Conservation (phyloP, 129 eudicot species). For the Scalesia atractyloides region DNA sequence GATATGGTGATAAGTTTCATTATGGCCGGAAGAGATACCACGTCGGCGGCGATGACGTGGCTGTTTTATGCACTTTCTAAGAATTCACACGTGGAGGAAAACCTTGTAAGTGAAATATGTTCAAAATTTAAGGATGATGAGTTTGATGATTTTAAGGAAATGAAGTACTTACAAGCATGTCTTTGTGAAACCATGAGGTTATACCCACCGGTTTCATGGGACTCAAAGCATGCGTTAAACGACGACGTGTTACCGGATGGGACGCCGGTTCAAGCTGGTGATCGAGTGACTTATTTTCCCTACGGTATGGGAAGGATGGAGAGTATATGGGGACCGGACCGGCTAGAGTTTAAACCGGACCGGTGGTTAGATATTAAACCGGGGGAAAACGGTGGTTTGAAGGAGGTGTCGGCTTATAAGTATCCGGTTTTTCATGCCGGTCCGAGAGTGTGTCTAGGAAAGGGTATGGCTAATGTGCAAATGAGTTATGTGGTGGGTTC, state of each 20-base stretch:
- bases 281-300: constrained; percentile 75
- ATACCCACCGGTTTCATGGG: constrained; percentile 94
- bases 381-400: constrained; percentile 12
- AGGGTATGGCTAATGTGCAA: constrained; percentile 80
- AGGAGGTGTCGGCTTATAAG: constrained; percentile 52
- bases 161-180: constrained; percentile 63
- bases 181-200: constrained; percentile 85
- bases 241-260: constrained; percentile 85
- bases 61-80: constrained; percentile 51
- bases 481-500: constrained; percentile 78
- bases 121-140: neutral
- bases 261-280: constrained; percentile 53
- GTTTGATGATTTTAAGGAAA: constrained; percentile 43
- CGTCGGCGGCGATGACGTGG: constrained; percentile 75
- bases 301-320: constrained; percentile 97
- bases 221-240: constrained; percentile 67
- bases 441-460: constrained; percentile 81
- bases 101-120: constrained; percentile 9
- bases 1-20: constrained; percentile 66
- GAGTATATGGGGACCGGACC: constrained; percentile 75
- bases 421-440: constrained; percentile 89
- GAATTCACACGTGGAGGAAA: constrained; percentile 22
- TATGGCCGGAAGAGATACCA: constrained; percentile 73
- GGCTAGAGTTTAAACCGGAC: constrained; percentile 67
- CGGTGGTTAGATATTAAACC: constrained; percentile 51